phyloP scores from a whole-genome alignment of 2,329 filamentous ascomycete species.

The Pyrenochaeta sp. region DNA sequence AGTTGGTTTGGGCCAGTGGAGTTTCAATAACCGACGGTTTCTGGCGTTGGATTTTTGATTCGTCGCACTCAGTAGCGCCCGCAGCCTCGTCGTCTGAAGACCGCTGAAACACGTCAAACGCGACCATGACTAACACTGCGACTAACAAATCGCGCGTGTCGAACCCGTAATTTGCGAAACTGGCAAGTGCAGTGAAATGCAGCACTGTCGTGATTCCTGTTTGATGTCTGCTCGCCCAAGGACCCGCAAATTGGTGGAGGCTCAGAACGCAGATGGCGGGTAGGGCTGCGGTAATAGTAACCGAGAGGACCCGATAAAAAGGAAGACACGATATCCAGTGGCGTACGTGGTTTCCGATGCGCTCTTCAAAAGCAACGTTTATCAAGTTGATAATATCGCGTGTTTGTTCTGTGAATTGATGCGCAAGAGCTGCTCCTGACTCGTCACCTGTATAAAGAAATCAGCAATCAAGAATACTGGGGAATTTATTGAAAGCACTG shows the following conservation, averaged over 20 bases:
- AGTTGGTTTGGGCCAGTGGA: conserved; percentile 26
- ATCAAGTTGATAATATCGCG: conserved; percentile 11
- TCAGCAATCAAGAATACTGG: conserved; percentile 4
- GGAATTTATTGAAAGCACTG: neutral
- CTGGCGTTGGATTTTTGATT: conserved; percentile 22
- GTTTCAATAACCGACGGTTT: conserved; percentile 37
- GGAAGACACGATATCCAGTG: conserved; percentile 27
- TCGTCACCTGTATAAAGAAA: conserved; percentile 22
- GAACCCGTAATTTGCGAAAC: conserved; percentile 28
- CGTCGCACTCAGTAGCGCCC: conserved; percentile 20
- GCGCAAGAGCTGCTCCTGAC: conserved; percentile 14
- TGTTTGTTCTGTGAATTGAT: conserved; percentile 21
- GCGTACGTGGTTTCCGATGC: conserved; percentile 13
- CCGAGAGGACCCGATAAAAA: conserved; percentile 25
- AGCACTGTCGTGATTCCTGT: conserved; percentile 27
- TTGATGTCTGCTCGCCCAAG: conserved; percentile 34
- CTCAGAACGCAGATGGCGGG: conserved; percentile 26
- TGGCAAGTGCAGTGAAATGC: conserved; percentile 31
- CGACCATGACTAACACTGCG: conserved; percentile 41
- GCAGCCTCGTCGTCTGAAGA: conserved; percentile 10
- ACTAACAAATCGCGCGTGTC: conserved; percentile 32
- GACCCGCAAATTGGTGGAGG: conserved; percentile 18
- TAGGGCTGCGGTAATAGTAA: conserved; percentile 28
- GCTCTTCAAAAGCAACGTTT: conserved; percentile 15
- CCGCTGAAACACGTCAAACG: conserved; percentile 41